phyloP scores from a whole-genome alignment of 306 rosid genomes.

The Trichosanthes cucumerina region DNA sequence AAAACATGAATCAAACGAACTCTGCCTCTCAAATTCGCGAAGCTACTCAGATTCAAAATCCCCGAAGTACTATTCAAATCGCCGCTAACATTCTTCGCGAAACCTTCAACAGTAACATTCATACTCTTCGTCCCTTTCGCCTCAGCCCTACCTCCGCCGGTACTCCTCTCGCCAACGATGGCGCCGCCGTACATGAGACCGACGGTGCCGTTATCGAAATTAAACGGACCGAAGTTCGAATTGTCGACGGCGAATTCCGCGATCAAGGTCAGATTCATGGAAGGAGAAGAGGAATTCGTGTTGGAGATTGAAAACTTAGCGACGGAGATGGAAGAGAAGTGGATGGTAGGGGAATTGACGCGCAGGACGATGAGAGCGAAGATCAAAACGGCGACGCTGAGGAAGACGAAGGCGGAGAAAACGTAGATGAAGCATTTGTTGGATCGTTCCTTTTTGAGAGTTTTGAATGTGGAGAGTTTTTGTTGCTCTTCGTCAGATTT shows the following conservation, averaged over 20 bases:
- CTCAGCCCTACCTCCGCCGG: conserved; percentile 11
- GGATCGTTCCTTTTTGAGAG: conserved; percentile 24
- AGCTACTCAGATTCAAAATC: conserved; percentile 30
- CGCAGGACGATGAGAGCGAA: conserved; percentile 37
- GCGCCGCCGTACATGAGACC: conserved; percentile 18
- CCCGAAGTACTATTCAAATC: conserved; percentile 25
- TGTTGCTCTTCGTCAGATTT: conserved; percentile 25
- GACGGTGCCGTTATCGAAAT: conserved; percentile 20
- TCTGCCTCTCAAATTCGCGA: conserved; percentile 28
- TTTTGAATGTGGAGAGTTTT: conserved; percentile 13
- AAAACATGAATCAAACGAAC: conserved; percentile 33
- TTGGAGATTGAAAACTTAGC: neutral
- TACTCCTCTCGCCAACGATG: conserved; percentile 19
- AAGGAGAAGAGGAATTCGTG: conserved; percentile 12
- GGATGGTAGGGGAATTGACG: conserved; percentile 20
- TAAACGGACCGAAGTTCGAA: conserved; percentile 40
- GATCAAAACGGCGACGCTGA: conserved; percentile 19
- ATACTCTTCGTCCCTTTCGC: conserved; percentile 18
- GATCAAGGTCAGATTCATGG: conserved; percentile 27
- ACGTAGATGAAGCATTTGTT: conserved; percentile 48
- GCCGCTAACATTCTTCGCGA: conserved; percentile 11
- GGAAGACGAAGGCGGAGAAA: conserved; percentile 32
- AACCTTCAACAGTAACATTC: conserved; percentile 17
- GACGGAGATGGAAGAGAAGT: conserved; percentile 23
- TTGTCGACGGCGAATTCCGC: conserved; percentile 28